Conservation (phyloP, 1,284 basidiomycete genomes). For the Trichosporon inkin region DNA sequence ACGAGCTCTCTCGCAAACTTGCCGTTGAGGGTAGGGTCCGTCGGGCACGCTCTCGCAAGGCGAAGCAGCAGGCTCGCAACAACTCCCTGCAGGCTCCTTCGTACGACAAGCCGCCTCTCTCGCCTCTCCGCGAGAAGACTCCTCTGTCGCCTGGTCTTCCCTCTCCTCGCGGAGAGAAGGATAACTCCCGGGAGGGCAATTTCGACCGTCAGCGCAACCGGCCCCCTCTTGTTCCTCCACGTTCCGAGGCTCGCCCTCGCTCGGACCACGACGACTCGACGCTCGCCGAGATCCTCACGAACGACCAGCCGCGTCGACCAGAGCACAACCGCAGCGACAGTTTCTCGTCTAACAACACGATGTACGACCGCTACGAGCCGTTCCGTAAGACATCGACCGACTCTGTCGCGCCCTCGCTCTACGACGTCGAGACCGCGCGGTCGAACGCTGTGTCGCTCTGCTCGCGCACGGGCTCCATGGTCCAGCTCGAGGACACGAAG, state of each 20-base stretch:
- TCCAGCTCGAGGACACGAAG: slow-evolving; percentile 19
- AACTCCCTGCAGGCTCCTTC: background rate
- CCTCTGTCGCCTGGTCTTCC: background rate
- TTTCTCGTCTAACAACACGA: background rate
- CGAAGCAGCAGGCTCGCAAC: background rate
- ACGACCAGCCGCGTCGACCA: background rate
- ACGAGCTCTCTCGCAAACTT: slow-evolving; percentile 59
- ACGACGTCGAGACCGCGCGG: slow-evolving; percentile 9
- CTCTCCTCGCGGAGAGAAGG: background rate
- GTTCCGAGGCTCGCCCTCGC: background rate
- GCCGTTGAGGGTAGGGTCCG: slow-evolving; percentile 65
- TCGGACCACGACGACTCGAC: background rate
- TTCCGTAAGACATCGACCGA: background rate
- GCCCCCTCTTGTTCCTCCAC: background rate
- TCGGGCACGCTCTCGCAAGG: slow-evolving; percentile 55
- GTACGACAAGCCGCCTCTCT: background rate
- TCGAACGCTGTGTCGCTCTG: slow-evolving; percentile 14
- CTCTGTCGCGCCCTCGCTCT: background rate
- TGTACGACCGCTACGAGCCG: slow-evolving; percentile 13
- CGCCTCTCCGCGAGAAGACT: background rate
- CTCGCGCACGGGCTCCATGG: slow-evolving; percentile 19
- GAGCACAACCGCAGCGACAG: background rate
- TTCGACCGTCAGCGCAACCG: slow-evolving; percentile 1
- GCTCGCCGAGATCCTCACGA: slow-evolving; percentile 2
- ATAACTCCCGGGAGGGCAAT: background rate